Evolutionary conservation across 345 rosid genomes (phyloP), one percentile per base, ranked within the genome.

Genomic region (Adansonia digitata): DNA sequence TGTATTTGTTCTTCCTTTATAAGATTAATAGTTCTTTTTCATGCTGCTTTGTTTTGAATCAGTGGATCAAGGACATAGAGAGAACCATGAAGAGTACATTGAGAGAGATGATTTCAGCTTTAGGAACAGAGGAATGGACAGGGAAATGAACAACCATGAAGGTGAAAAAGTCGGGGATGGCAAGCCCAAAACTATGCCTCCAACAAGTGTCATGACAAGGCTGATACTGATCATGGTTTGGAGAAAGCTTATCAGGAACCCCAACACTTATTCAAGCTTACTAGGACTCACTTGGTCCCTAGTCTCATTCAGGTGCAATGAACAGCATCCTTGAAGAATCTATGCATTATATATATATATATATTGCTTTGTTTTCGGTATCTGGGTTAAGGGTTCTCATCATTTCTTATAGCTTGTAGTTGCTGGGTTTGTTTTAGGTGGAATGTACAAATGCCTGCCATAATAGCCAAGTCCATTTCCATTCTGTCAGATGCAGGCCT

Each of bases 401-500:
- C 9, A 46, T 20, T 18, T 61, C 72, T 43, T 13, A 22, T 55
- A 20, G 12, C 53, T 60, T 49, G 61, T 29, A 51, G 55, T 2
- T 42, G n/a, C n/a, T 77, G 53, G 46, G 20, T 68, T 51, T 48
- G 8, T 79, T 82, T 80, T 75, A 95, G 99, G 93, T 95, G 98
- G 98, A 72, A 90, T 85, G 81, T 95, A 77, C 77, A 85, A 82
- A 93, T 95, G 99, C 99, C 99, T 74, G 94, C 94, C 63, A 90
- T 95, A 27, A 81, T 95, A 81, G 96, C 99, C 13, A 88, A 91
- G 83, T 95, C 99, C 82, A 95, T 95, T 75, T 87, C 99, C 73
- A 95, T 95, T 77, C 93, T 95, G 84, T 95, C 99, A 83, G 98
- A 95, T 89, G 99, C 99, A 75, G 99, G 99, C 66, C 94, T 95